These are phyloP conservation scores for Lipomyces spencermartinsiae DNA, from an alignment of 805 yeast genomes.

Conservation along the genomic window DNA sequence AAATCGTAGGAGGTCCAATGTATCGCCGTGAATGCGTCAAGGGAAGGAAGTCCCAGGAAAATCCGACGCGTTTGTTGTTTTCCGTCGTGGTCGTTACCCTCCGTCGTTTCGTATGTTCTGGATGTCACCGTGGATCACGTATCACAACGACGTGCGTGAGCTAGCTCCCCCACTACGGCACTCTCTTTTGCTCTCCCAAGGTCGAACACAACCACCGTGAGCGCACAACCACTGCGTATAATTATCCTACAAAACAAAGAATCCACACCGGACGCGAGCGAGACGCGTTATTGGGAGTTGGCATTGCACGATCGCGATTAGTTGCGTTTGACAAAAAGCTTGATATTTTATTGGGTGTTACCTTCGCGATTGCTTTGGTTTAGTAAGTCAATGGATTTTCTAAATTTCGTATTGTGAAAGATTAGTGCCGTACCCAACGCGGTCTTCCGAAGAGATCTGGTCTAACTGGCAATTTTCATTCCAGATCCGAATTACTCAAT, in stretches of 20 bases:
- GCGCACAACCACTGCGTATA: background rate
- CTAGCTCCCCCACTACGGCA: background rate
- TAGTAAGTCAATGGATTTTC: background rate
- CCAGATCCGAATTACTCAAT: background rate
- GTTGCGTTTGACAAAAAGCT: background rate
- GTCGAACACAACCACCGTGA: background rate
- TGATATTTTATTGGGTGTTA: background rate
- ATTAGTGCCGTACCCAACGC: background rate
- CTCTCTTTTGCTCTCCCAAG: background rate
- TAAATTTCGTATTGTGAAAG: background rate
- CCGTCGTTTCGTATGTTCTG: too few species aligned
- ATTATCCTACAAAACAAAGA: background rate
- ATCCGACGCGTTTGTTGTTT: background rate
- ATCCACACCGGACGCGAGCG: background rate
- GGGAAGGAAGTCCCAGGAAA: background rate
- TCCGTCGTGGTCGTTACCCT: background rate
- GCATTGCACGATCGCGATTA: background rate
- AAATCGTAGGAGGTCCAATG: background rate
- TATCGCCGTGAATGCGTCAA: background rate
- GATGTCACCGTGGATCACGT: background rate
- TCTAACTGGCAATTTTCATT: background rate
- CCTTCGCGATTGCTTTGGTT: background rate
- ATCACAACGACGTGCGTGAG: background rate
- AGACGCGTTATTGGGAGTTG: conserved; percentile 3
- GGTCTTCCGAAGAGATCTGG: background rate